Conservation (phyloP, 306 rosid genomes). For the Trifolium fragiferum region DNA sequence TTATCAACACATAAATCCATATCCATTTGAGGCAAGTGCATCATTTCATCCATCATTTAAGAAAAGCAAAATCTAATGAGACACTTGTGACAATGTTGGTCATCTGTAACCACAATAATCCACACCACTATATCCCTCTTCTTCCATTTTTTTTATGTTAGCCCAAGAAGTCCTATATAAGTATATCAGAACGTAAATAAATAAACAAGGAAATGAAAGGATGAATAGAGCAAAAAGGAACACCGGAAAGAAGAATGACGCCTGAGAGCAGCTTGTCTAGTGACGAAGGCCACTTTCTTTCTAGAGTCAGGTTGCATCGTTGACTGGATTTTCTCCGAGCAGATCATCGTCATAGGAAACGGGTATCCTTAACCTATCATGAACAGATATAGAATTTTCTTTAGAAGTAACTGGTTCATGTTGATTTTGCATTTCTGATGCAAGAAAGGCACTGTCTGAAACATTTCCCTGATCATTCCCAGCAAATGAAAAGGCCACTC, state of each 20-base stretch:
- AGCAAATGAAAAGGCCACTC: slow-evolving; percentile 25
- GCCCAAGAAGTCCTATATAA: not conserved
- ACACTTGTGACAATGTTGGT: not conserved
- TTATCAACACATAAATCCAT: slow-evolving; percentile 9
- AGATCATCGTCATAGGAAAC: slow-evolving; percentile 82
- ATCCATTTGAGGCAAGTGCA: not conserved
- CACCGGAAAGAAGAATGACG: too few species aligned
- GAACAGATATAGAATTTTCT: slow-evolving; percentile 55
- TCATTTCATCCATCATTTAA: not conserved
- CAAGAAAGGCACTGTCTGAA: slow-evolving; percentile 22
- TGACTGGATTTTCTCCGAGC: slow-evolving; percentile 50
- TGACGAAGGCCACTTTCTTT: slow-evolving; percentile 4
- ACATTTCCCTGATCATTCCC: slow-evolving; percentile 29
- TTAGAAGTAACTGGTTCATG: slow-evolving; percentile 47
- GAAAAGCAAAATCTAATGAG: not conserved
- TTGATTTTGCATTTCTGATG: slow-evolving; percentile 45
- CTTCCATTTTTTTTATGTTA: not conserved
- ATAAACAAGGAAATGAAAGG: too few species aligned
- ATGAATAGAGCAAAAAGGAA: too few species aligned
- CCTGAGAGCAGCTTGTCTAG: slow-evolving; percentile 23
- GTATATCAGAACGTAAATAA: not conserved
- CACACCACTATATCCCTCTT: not conserved
- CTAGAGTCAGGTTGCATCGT: slow-evolving; percentile 45
- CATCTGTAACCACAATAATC: not conserved
- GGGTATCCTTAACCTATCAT: slow-evolving; percentile 75